These are phyloP conservation scores for Coemansia sp. DNA, from an alignment of 192 early-diverging fungal species.

Conservation along the genomic window DNA sequence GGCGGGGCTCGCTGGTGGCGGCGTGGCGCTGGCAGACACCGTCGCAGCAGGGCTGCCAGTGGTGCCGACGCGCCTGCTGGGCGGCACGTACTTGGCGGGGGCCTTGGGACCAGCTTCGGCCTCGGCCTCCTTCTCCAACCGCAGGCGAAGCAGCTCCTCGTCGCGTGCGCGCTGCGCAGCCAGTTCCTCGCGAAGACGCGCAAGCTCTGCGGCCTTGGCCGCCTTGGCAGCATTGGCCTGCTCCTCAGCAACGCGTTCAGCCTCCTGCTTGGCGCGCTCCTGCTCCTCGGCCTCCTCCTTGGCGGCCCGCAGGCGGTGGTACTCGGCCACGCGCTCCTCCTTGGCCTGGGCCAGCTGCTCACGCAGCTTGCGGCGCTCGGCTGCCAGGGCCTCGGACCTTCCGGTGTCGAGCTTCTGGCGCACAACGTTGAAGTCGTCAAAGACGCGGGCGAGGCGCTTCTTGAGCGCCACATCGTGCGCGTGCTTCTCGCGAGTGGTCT, in stretches of 20 bases:
- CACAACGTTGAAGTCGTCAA: slow-evolving; percentile 74
- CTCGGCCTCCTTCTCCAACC: slow-evolving; percentile 44
- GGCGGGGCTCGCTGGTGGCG: slow-evolving; percentile 15
- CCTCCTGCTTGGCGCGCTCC: slow-evolving; percentile 57
- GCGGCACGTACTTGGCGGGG: slow-evolving; percentile 39
- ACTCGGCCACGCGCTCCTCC: slow-evolving; percentile 55
- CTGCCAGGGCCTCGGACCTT: slow-evolving; percentile 64
- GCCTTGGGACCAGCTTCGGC: slow-evolving; percentile 8
- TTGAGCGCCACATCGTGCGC: slow-evolving; percentile 76
- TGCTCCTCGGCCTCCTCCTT: slow-evolving; percentile 50
- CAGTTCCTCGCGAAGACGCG: slow-evolving; percentile 45
- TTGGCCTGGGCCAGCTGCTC: slow-evolving; percentile 58
- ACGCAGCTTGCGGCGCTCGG: slow-evolving; percentile 64
- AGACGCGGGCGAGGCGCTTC: slow-evolving; percentile 77
- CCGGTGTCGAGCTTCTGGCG: slow-evolving; percentile 59
- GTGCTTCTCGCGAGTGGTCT: slow-evolving; percentile 68
- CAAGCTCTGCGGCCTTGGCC: slow-evolving; percentile 45
- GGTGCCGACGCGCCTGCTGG: slow-evolving; percentile 28
- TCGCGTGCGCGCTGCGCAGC: slow-evolving; percentile 50
- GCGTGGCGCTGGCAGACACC: slow-evolving; percentile 10
- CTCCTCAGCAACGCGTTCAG: slow-evolving; percentile 38
- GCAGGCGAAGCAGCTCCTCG: slow-evolving; percentile 53
- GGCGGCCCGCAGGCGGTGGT: slow-evolving; percentile 43
- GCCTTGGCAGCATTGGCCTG: slow-evolving; percentile 23
- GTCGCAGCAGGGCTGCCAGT: slow-evolving; percentile 1